A percentile compares a stretch with the other conserved stretches of the same genome.
phyloP scores from a whole-genome alignment of 805 yeast genomes.

The Spathaspora hagerdaliae region DNA sequence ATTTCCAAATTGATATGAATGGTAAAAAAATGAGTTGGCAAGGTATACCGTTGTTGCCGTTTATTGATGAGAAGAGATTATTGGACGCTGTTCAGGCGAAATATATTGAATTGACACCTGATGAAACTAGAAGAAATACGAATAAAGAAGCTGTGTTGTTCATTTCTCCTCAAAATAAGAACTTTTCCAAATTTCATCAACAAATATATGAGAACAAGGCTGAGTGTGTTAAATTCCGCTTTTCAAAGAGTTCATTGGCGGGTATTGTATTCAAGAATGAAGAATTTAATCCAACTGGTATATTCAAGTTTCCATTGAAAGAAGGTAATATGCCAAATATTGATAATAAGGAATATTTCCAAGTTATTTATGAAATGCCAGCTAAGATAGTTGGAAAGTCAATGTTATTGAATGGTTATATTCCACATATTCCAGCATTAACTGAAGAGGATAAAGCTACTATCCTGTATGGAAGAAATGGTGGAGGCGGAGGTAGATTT shows the following conservation, averaged over 20 bases:
- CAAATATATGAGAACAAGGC: conserved; percentile 38
- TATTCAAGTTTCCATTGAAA: conserved; percentile 43
- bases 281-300: conserved; percentile 31
- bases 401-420: conserved; percentile 77
- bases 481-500: conserved; percentile 28
- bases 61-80: conserved; percentile 79
- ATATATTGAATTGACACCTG: conserved; percentile 59
- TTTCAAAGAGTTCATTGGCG: conserved; percentile 51
- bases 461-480: conserved; percentile 42
- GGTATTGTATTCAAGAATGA: conserved; percentile 46
- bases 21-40: conserved; percentile 96
- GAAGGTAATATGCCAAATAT: conserved; percentile 45
- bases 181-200: conserved; percentile 35
- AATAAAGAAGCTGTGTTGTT: conserved; percentile 66
- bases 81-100: conserved; percentile 61
- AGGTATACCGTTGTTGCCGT: conserved; percentile 86
- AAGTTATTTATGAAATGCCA: conserved; percentile 59
- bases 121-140: conserved; percentile 67
- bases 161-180: conserved; percentile 59
- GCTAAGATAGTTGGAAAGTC: conserved; percentile 62
- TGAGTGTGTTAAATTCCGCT: conserved; percentile 38
- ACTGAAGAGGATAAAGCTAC: conserved; percentile 66
- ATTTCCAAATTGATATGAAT: conserved; percentile 89
- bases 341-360: conserved; percentile 35
- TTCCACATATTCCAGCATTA: conserved; percentile 57